These are phyloP conservation scores for Eucalyptus cloeziana DNA, from an alignment of 345 rosid species.

Conservation along the genomic window DNA sequence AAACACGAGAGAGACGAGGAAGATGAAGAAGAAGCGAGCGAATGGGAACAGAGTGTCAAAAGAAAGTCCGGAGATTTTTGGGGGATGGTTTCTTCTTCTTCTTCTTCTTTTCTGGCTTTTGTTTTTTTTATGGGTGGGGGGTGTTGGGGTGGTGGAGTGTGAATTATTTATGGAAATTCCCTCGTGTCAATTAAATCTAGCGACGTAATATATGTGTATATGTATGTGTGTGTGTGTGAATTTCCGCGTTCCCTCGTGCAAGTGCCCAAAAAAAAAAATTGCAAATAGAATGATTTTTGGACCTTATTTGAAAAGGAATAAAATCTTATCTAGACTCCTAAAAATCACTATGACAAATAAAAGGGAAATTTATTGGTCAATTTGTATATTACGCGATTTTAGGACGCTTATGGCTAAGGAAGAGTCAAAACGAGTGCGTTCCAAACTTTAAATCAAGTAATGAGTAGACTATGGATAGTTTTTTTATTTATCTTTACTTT, in stretches of 20 bases:
- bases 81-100: background rate
- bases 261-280: background rate
- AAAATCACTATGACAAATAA: background rate
- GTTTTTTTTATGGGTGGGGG: too few species aligned
- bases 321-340: background rate
- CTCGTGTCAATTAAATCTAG: background rate
- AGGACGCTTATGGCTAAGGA: background rate
- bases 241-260: background rate
- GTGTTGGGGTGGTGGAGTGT: background rate
- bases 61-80: background rate
- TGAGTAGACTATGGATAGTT: background rate
- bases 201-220: background rate
- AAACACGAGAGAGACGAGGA: background rate
- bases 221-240: background rate
- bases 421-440: background rate
- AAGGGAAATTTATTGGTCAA: background rate
- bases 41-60: background rate
- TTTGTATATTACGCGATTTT: background rate
- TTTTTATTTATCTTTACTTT: background rate
- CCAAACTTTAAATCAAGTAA: background rate
- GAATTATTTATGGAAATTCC: background rate
- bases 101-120: background rate
- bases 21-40: background rate
- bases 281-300: background rate
- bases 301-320: background rate